A percentile compares a stretch with the other conserved stretches of the same genome.
Conservation (phyloP, 2,329 filamentous ascomycete genomes). For the Phyllosticta capitalensis region DNA sequence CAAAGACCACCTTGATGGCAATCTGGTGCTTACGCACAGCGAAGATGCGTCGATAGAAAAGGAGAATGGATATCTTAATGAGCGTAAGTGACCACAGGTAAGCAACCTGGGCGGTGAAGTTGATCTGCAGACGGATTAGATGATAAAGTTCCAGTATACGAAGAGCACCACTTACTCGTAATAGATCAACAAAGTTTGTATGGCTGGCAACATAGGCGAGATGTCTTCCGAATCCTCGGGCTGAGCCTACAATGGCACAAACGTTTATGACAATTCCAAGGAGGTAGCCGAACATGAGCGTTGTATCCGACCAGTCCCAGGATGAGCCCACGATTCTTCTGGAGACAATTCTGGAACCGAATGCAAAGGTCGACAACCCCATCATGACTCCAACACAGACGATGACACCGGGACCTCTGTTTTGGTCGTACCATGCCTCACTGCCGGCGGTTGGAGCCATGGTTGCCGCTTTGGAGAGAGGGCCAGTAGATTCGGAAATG, state of each 20-base stretch:
- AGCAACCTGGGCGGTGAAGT: constrained; percentile 21
- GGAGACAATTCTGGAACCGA: neutral
- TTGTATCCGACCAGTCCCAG: constrained; percentile 3
- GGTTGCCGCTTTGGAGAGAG: neutral
- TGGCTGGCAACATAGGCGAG: neutral
- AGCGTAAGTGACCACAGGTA: constrained; percentile 20
- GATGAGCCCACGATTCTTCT: neutral
- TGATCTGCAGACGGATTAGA: constrained; percentile 14
- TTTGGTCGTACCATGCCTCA: neutral
- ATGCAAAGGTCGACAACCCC: neutral
- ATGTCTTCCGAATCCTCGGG: constrained; percentile 1
- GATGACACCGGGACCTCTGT: neutral
- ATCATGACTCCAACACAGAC: neutral
- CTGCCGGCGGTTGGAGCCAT: neutral
- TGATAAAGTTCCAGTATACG: neutral
- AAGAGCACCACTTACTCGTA: neutral
- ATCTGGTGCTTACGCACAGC: constrained; percentile 16
- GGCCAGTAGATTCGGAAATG: neutral
- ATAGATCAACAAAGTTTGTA: neutral
- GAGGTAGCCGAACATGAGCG: neutral
- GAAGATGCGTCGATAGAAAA: constrained; percentile 24
- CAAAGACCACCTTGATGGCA: constrained; percentile 17
- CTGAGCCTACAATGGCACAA: neutral
- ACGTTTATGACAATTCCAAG: neutral
- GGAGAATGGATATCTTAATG: constrained; percentile 22